A percentile compares a stretch with the other conserved stretches of the same genome.
These are phyloP conservation scores for Ganoderma boninense DNA, from an alignment of 1,284 basidiomycete species.

Conservation along the genomic window DNA sequence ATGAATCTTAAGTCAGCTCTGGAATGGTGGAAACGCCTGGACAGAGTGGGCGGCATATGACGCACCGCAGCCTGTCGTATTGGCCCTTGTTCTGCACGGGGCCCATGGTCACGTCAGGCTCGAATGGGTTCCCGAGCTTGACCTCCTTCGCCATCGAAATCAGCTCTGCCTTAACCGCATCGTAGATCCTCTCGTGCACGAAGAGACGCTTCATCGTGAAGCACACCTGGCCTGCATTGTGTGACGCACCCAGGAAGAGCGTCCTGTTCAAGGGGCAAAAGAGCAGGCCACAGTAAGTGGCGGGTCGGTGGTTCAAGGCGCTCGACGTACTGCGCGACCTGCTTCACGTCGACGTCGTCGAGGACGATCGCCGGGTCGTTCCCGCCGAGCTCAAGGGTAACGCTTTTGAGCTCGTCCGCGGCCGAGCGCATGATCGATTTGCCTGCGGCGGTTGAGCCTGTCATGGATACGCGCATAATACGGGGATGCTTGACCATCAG, in stretches of 20 bases:
- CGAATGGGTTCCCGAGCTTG: slow-evolving; percentile 23
- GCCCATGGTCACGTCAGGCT: slow-evolving; percentile 24
- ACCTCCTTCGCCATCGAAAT: slow-evolving; percentile 21
- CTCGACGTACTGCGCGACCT: slow-evolving; percentile 21
- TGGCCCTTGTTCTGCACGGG: slow-evolving; percentile 28
- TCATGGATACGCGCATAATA: slow-evolving; percentile 29
- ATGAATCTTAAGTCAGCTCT: neutral
- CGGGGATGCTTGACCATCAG: slow-evolving; percentile 27
- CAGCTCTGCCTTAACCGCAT: slow-evolving; percentile 26
- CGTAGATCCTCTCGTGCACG: slow-evolving; percentile 26
- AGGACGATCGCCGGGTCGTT: slow-evolving; percentile 32
- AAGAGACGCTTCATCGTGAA: slow-evolving; percentile 28
- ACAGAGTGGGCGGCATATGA: neutral
- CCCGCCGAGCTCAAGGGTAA: slow-evolving; percentile 33
- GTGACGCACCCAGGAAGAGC: slow-evolving; percentile 15
- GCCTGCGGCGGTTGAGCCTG: slow-evolving; percentile 24
- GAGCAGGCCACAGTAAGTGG: neutral
- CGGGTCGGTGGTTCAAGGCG: neutral
- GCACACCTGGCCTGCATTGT: slow-evolving; percentile 28
- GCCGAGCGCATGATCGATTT: slow-evolving; percentile 27
- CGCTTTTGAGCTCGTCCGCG: slow-evolving; percentile 21
- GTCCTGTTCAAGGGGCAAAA: neutral
- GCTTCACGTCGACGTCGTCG: slow-evolving; percentile 25
- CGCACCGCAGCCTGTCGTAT: slow-evolving; percentile 25
- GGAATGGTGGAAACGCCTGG: neutral